Conservation (phyloP, 305 asterid genomes). For the Striga hermonthica region DNA sequence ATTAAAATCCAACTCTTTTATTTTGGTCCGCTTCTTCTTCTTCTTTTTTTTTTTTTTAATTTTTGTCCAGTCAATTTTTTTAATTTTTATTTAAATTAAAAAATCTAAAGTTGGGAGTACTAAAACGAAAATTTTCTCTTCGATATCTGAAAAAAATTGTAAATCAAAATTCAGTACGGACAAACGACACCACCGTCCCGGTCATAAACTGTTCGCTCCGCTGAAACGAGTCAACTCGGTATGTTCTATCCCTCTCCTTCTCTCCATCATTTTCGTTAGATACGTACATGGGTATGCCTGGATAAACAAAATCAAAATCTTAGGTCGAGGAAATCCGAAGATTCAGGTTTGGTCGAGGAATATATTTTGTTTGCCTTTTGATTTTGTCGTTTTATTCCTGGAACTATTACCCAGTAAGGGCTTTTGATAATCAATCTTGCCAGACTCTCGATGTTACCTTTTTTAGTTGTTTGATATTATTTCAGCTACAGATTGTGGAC, state of each 20-base stretch:
- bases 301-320: not conserved
- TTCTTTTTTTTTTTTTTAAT: too few species aligned
- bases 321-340: conserved; percentile 1
- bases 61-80: too few species aligned
- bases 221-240: conserved; percentile 18
- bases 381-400: not conserved
- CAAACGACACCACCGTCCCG: conserved; percentile 8
- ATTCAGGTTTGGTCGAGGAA: not conserved
- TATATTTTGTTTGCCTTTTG: not conserved
- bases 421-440: conserved; percentile 17
- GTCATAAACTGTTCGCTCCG: not conserved
- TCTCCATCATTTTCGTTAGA: not conserved
- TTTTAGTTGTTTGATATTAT: not conserved
- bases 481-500: conserved; percentile 9
- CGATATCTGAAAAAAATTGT: not conserved
- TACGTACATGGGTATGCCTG: not conserved
- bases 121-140: too few species aligned
- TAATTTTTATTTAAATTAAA: too few species aligned
- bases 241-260: not conserved
- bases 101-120: too few species aligned
- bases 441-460: conserved; percentile 1
- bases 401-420: conserved; percentile 11
- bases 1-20: too few species aligned
- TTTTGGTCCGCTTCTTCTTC: too few species aligned
- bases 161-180: not conserved